Evolutionary conservation across 192 early-diverging fungal species (phyloP).

Genomic region (Bifiguratus adelaidae): DNA sequence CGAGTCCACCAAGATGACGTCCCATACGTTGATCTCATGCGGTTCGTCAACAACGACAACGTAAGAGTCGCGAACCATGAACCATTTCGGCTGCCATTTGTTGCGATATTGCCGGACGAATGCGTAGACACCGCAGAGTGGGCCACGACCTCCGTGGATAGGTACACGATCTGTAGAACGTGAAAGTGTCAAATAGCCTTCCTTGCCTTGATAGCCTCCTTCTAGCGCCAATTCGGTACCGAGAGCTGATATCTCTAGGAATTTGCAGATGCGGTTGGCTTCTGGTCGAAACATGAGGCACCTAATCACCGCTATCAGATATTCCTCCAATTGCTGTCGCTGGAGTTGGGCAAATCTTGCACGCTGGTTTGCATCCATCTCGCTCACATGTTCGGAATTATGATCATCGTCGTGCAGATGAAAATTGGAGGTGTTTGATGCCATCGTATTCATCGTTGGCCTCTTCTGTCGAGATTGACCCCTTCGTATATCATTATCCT

Average conservation of each 20-base stretch:
- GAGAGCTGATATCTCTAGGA: conserved; percentile 34
- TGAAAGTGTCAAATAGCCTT: conserved; percentile 42
- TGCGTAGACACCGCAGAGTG: conserved; percentile 8
- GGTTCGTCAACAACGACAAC: conserved; percentile 30
- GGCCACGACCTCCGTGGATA: neutral
- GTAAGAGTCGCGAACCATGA: conserved; percentile 55
- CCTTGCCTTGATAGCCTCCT: conserved; percentile 49
- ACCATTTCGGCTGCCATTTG: conserved; percentile 50
- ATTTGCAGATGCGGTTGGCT: conserved; percentile 33
- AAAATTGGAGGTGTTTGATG: no score
- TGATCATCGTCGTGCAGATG: no score
- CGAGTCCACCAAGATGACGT: conserved; percentile 30
- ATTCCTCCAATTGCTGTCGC: conserved; percentile 8
- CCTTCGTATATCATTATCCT: no score
- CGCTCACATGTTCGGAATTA: no score
- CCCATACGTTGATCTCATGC: conserved; percentile 25
- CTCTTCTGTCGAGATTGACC: conserved; percentile 1
- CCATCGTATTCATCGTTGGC: neutral
- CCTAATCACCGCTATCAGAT: conserved; percentile 23
- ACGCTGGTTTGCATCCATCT: no score
- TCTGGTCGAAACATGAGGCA: conserved; percentile 21
- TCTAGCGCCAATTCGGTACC: conserved; percentile 15
- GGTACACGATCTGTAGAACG: conserved; percentile 35
- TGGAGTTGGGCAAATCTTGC: no score
- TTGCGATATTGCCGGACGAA: conserved; percentile 19